Evolutionary conservation across 129 eudicot genomes (phyloP).

Genomic region (Centaurea solstitialis): DNA sequence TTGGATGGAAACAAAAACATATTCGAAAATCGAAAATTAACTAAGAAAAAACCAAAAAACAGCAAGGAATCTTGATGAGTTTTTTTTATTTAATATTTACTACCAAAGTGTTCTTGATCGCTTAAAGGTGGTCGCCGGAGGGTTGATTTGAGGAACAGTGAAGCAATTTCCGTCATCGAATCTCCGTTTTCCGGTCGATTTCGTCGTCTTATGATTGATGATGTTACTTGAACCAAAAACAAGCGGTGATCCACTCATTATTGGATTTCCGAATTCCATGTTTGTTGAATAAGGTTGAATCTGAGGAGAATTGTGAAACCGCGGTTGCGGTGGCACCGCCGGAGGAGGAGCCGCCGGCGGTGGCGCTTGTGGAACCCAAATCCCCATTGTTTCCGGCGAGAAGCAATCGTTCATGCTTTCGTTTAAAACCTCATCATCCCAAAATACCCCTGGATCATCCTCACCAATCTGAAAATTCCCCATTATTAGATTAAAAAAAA

Average conservation of each 20-base stretch:
- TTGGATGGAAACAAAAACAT: conserved; percentile 11
- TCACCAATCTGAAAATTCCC: conserved; percentile 31
- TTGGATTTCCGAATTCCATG: conserved; percentile 28
- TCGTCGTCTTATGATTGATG: conserved; percentile 20
- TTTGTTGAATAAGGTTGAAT: conserved; percentile 20
- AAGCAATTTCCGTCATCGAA: conserved; percentile 43
- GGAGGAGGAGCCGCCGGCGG: conserved; percentile 26
- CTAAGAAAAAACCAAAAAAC: not conserved
- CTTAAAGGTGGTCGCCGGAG: conserved; percentile 22
- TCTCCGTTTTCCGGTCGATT: conserved; percentile 30
- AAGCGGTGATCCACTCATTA: conserved; percentile 20
- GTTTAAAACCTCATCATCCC: conserved; percentile 49
- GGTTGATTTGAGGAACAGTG: conserved; percentile 63
- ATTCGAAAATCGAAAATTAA: not conserved
- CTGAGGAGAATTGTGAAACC: conserved; percentile 1
- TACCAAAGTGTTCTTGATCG: conserved; percentile 45
- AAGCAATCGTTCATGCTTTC: conserved; percentile 27
- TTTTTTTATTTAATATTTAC: too few relatives aligned
- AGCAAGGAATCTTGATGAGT: not conserved
- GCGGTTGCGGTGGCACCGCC: not conserved
- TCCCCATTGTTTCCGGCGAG: conserved; percentile 44
- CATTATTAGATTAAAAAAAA: not conserved
- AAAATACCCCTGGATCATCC: conserved; percentile 41
- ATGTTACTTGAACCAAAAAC: conserved; percentile 14
- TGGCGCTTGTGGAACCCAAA: conserved; percentile 80